phyloP scores from a whole-genome alignment of 441 rosid species.

The Mallotus repandus region DNA sequence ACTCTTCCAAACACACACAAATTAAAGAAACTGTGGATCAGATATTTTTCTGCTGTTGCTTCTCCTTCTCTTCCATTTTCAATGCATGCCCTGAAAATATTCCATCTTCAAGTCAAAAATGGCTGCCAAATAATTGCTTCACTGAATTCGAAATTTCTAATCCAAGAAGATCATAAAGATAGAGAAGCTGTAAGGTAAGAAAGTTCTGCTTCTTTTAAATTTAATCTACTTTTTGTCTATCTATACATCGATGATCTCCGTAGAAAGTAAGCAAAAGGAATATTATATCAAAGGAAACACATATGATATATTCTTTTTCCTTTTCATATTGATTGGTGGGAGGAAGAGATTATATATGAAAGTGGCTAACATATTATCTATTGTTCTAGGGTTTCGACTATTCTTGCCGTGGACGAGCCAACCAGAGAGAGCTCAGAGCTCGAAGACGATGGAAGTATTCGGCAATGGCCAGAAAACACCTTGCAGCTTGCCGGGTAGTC shows the following conservation, averaged over 20 bases:
- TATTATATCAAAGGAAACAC: not conserved
- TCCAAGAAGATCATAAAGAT: not conserved
- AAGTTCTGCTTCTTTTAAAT: constrained; percentile 25
- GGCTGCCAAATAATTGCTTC: constrained; percentile 29
- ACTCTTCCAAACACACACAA: not conserved
- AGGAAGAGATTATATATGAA: constrained; percentile 16
- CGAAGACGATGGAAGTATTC: constrained; percentile 95
- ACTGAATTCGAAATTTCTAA: not conserved
- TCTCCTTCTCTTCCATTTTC: not conserved
- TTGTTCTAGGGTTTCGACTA: constrained; percentile 34
- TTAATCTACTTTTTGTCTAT: constrained; percentile 29
- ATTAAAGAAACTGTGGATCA: no score
- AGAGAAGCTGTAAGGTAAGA: not conserved
- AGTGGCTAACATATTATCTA: constrained; percentile 2
- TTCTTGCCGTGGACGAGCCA: constrained; percentile 84
- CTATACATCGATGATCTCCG: constrained; percentile 33
- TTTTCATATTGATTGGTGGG: not conserved
- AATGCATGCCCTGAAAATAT: not conserved
- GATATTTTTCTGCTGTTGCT: not conserved
- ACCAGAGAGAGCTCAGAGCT: constrained; percentile 91
- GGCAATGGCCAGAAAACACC: constrained; percentile 70
- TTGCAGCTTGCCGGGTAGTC: constrained; percentile 81
- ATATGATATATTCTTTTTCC: not conserved
- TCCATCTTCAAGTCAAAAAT: constrained; percentile 25
- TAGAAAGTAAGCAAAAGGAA: constrained; percentile 20